Base-by-base conservation (phyloP, 2,329 filamentous ascomycete species). In the Bertia moriformis region DNA sequence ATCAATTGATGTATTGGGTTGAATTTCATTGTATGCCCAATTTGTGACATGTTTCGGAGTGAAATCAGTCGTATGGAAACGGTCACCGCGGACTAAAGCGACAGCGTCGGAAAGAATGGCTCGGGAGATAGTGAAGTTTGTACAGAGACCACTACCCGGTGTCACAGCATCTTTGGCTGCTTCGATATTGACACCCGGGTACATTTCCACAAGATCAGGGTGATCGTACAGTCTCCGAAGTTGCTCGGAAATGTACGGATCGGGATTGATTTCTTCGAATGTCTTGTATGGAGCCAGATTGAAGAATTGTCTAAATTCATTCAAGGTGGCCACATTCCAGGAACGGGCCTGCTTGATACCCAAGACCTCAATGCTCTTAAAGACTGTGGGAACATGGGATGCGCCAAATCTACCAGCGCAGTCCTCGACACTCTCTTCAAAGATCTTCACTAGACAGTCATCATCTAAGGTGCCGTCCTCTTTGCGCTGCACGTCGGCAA, bases 1-100 rank as follows among this genome's bases (percentile, higher is more conserved):
- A 48, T 80, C 67, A 37, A 80, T 60, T 39, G 61, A 66, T 10
- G 62, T 51, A 45, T 81, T 73, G 32, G 65, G 71, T 14, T 71
- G 62, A 32, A 63, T 67, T 45, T 73, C 67, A 18, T 64, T 62
- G 50, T 65, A 78, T 39, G 78, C 78, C 75, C 75, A 83, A 51
- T 78, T 80, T 2, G 78, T 82, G 38, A 83, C 55, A 45, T 71
- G 76, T 24, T 66, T 65, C 0, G 76, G 50, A 2, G 71, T 67
- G 46, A 69, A 78, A 51, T 80, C 75, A 4, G 56, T 47, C 1
- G 76, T 79, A 54, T 78, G 78, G 56, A 78, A 78, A 14, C 77
- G 62, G 46, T 82, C 77, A 5, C 72, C 71, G 15, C 75, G 68
- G 3, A 79, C 73, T 14, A 79, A 59, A 4, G 71, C 63, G 3